Conservation (phyloP, 2,329 filamentous ascomycete genomes). For the Cercospora sp. region DNA sequence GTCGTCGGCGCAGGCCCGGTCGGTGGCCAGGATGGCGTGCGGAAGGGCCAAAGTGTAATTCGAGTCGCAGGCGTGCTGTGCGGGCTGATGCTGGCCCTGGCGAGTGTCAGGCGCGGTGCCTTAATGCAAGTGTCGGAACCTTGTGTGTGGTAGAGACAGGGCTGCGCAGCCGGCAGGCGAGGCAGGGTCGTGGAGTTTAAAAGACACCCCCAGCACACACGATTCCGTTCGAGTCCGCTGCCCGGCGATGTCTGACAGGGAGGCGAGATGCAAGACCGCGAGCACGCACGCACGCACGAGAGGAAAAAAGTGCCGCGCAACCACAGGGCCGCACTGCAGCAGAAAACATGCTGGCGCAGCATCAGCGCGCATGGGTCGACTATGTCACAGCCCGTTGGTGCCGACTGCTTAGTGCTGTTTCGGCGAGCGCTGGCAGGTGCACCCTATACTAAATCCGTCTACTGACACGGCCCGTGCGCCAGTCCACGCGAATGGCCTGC, state of each 20-base stretch:
- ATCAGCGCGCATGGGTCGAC: conserved; percentile 7
- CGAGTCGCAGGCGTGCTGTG: conserved; percentile 4
- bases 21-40: neutral
- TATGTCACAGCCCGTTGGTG: conserved; percentile 9
- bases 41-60: conserved; percentile 7
- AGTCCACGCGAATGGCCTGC: neutral
- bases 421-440: conserved; percentile 8
- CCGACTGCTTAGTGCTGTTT: conserved; percentile 5
- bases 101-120: conserved; percentile 5
- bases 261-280: neutral
- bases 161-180: conserved; percentile 13
- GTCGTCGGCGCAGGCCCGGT: neutral
- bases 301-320: neutral
- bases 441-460: conserved; percentile 2
- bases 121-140: conserved; percentile 11
- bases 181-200: conserved; percentile 16
- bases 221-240: neutral
- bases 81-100: conserved; percentile 3
- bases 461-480: neutral
- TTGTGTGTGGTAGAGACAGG: conserved; percentile 14
- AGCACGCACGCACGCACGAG: neutral
- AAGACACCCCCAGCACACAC: neutral
- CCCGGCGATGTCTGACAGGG: neutral
- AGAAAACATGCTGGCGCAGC: neutral
- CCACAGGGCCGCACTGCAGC: neutral